phyloP scores from a whole-genome alignment of 176 grass and related monocot genomes.

The bread wheat (Triticum aestivum) region IWGSC_CS_RefSeq_v2.1 NC_057807.1:370967232-370967731 shows the following conservation, averaged over 20 bases:
- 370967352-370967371: neutral
- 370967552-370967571: neutral
- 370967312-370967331: neutral
- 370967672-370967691: too few relatives aligned
- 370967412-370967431: constrained; percentile 20
- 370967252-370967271: neutral
- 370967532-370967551: neutral
- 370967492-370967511: constrained; percentile 26
- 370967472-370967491: neutral
- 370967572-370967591: neutral
- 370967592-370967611: neutral
- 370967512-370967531: constrained; percentile 13
- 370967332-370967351: neutral
- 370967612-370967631: neutral
- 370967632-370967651: neutral
- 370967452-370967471: neutral
- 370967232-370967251: neutral
- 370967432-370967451: neutral
- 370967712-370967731: accelerated
- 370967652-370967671: neutral
- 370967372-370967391: neutral
- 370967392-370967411: constrained; percentile 41
- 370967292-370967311: neutral
- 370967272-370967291: neutral
- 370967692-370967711: too few relatives aligned